These are phyloP conservation scores for Pisolithus microcarpus DNA, from an alignment of 768 basidiomycete species.

Conservation along the genomic window DNA sequence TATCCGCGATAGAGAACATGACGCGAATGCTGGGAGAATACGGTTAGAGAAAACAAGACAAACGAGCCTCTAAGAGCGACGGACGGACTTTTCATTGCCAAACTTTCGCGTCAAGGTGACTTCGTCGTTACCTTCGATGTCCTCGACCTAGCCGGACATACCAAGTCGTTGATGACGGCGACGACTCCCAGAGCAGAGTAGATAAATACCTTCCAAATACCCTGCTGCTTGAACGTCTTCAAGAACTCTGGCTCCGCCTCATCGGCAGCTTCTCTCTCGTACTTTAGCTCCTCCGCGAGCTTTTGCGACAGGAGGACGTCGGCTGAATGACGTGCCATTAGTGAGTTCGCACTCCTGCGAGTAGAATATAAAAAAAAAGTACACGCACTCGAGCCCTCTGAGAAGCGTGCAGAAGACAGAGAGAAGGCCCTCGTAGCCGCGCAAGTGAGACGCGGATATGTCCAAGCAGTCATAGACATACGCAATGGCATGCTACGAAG, in stretches of 20 bases:
- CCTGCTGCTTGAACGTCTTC: constrained; percentile 61
- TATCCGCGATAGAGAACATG: constrained; percentile 90
- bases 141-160: constrained; percentile 47
- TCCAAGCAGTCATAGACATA: constrained; percentile 3
- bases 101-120: constrained; percentile 75
- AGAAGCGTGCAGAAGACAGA: constrained; percentile 30
- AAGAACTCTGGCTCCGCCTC: constrained; percentile 65
- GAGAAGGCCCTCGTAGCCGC: constrained; percentile 36
- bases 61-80: neutral
- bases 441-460: constrained; percentile 11
- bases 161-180: neutral
- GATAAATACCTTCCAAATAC: constrained; percentile 68
- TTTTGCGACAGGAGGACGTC: constrained; percentile 71
- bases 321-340: constrained; percentile 33
- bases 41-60: neutral
- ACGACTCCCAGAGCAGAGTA: neutral
- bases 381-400: constrained; percentile 39
- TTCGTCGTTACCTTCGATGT: constrained; percentile 70
- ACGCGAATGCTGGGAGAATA: constrained; percentile 58
- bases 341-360: neutral
- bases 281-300: constrained; percentile 75
- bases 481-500: constrained; percentile 18
- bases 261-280: constrained; percentile 57
- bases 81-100: constrained; percentile 79
- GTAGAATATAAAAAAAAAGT: neutral